Base-by-base conservation (phyloP, 345 rosid species). In the Eucalyptus erythrocorys region DNA sequence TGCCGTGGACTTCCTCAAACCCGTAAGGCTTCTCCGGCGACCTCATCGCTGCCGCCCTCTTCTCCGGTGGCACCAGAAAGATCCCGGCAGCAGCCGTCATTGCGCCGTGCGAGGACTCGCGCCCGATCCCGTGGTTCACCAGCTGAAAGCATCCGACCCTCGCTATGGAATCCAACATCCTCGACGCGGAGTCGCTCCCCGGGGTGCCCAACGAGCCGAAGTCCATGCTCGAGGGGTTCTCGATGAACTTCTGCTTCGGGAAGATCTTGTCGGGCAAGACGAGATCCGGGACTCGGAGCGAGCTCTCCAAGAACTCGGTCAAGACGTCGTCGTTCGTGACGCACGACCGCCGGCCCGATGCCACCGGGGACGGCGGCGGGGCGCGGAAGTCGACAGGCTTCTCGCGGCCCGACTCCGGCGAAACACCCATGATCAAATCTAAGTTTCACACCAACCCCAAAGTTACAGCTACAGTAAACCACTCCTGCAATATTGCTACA, bases 321-420 rank as follows among this genome's bases (percentile, higher is more conserved):
- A 96, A 96, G 87, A 96, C 94, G 16, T 95, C 94, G 34, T 94
- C 99, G 50, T 97, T 96, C 68, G 96, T 91, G 59, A 97, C 95
- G 79, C 92, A 94, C n/a, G 98, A 97, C 45, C 95, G 90, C 27
- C 99, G 93, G 88, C 99, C 96, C 42, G 92, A 88, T 59, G 96
- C 95, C 24, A 93, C 92, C 1, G 98, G 98, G 37, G 99, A 96
- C 9, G 99, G 98, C 19, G 99, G 98, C 80, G 99, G 99, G 47
- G 99, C 98, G 19, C 98, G 94, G 88, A 95, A 97, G 88, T 96
- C 97, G 49, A 94, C 88, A 88, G 94, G 94, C 87, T 91, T 91
- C 88, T 92, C 95, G 6, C 53, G 87, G 24, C 48, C 40, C 68
- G 93, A 91, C 76, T 92, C 90, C 17, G 93, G 94, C 47, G 95